Evolutionary conservation across 2,329 filamentous ascomycete genomes (phyloP).

Genomic region (Monosporascus ibericus): DNA sequence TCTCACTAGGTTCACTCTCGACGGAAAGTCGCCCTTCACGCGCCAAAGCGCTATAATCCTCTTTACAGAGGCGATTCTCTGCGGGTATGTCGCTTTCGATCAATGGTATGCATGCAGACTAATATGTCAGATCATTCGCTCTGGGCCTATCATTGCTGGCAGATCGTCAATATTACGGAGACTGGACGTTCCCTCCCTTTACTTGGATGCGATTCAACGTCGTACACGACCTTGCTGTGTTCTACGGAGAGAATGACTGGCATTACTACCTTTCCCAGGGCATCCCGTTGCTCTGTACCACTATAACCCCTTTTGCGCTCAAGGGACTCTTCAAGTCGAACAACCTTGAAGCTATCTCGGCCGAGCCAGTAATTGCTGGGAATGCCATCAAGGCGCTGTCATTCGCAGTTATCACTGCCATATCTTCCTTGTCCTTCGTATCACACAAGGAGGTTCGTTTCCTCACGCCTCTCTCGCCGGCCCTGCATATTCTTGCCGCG

Average conservation of each 20-base stretch:
- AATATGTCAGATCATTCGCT: conserved; percentile 36
- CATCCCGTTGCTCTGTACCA: conserved; percentile 78
- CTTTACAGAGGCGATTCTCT: conserved; percentile 57
- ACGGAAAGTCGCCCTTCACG: conserved; percentile 34
- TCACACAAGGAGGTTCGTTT: conserved; percentile 97
- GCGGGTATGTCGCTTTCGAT: conserved; percentile 36
- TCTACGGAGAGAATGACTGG: conserved; percentile 85
- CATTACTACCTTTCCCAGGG: conserved; percentile 94
- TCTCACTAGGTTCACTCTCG: conserved; percentile 35
- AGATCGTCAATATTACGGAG: conserved; percentile 74
- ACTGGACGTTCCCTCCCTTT: conserved; percentile 83
- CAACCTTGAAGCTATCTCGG: conserved; percentile 26
- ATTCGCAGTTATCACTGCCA: conserved; percentile 52
- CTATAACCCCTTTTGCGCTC: conserved; percentile 70
- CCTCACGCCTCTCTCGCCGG: conserved; percentile 84
- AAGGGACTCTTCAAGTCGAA: conserved; percentile 53
- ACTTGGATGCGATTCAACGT: conserved; percentile 90
- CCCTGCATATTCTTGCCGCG: conserved; percentile 76
- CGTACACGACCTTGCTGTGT: conserved; percentile 77
- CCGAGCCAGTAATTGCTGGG: conserved; percentile 26
- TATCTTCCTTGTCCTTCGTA: conserved; percentile 65
- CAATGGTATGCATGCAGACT: neutral
- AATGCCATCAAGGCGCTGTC: conserved; percentile 50
- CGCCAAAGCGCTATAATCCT: conserved; percentile 45
- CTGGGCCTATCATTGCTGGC: conserved; percentile 58